Base-by-base conservation (phyloP, 805 yeast genomes). In the Monosporozyma aerobia region DNA sequence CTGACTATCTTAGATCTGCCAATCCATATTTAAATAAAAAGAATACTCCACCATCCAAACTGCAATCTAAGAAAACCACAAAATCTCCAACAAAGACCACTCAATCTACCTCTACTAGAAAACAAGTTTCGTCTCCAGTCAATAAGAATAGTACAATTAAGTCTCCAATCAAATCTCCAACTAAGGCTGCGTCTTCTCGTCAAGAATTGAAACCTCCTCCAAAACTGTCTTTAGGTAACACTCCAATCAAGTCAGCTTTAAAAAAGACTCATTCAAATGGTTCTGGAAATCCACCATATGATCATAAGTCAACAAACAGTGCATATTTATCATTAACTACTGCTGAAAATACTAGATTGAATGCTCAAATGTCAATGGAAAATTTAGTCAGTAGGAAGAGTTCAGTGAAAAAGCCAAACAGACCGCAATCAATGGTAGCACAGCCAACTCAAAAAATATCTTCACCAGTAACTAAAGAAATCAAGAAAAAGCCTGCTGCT, bases 331-430 rank as follows among this genome's bases (percentile, higher is more conserved):
- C 87, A 0, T 67, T 83, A 51, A 77, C 90, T 0, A 86, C 94
- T 0, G 90, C 90, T 1, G 90, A 85, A 62, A 86, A 86, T 64
- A 86, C 94, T 0, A 74, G 90, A 54, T 63, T 84, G 53, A 86
- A 86, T 67, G 85, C 92, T 1, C 77, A 77, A 54, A 64, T 80
- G 62, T 75, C 82, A 6, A 62, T 70, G n/a, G 69, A 69, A 16
- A 51, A 46, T 35, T n/a, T 35, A 39, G 29, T 30, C 5, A 9
- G 51, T 5, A 22, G 53, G n/a, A 51, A 51, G 32, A 13, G 39
- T 3, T 44, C 56, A 5, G 10, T 37, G 5, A 62, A 52, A 27
- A 53, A 49, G 29, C 40, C 48, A 11, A 45, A 53, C 25, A 56
- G 68, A 49, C 63, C 69, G 16, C 60, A 57, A 47, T 60, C 68